A percentile compares a stretch with the other conserved stretches of the same genome.
These are phyloP conservation scores for Exophiala lecanii-corni DNA, from an alignment of 2,329 filamentous ascomycete genomes.

Conservation along the genomic window DNA sequence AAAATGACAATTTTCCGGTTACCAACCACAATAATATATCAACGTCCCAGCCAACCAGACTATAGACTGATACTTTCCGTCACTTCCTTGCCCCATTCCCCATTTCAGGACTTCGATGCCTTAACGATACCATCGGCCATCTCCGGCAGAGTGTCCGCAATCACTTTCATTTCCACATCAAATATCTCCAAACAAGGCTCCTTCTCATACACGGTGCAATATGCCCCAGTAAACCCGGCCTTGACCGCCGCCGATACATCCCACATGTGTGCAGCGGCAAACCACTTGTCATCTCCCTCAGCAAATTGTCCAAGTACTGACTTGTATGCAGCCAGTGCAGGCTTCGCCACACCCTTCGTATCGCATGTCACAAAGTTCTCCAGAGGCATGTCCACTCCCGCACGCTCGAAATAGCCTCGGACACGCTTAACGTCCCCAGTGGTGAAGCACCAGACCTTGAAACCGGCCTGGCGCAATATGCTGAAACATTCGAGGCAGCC, in stretches of 20 bases:
- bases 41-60: neutral
- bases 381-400: conserved; percentile 46
- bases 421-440: conserved; percentile 49
- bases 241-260: conserved; percentile 51
- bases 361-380: conserved; percentile 53
- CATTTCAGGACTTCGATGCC: neutral
- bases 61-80: too few species aligned
- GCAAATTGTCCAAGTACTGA: conserved; percentile 41
- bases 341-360: conserved; percentile 46
- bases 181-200: conserved; percentile 50
- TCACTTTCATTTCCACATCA: conserved; percentile 48
- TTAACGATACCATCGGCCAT: conserved; percentile 41
- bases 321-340: conserved; percentile 45
- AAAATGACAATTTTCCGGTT: too few species aligned
- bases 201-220: conserved; percentile 50
- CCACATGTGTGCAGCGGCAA: conserved; percentile 58
- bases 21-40: too few species aligned
- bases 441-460: conserved; percentile 53
- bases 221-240: conserved; percentile 51
- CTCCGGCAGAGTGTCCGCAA: conserved; percentile 42
- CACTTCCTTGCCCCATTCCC: neutral
- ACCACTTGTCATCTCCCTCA: conserved; percentile 40
- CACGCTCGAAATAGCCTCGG: conserved; percentile 48
- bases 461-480: conserved; percentile 41
- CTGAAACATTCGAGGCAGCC: conserved; percentile 37